Evolutionary conservation across 768 basidiomycete genomes (phyloP), one percentile per base, ranked within the genome.

Genomic region (Termitomyces sp.): DNA sequence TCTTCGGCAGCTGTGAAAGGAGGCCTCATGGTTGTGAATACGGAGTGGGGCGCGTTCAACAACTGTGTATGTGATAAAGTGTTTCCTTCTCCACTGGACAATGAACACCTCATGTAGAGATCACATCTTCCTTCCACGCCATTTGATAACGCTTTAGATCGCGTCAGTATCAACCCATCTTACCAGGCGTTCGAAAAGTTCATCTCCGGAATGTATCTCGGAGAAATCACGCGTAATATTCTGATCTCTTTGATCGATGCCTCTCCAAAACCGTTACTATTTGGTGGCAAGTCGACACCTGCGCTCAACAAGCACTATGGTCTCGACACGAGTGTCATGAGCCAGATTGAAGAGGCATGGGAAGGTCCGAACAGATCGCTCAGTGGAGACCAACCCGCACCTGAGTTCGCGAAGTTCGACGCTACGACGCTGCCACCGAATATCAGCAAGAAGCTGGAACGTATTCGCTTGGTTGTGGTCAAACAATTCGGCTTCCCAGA

Each of bases 131-230:
- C 95, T 5, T 83, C 86, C 6, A 97, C 96, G 1, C 83, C 90
- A 3, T 97, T 86, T 66, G 97, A 99, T 72, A 95, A 91, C 74
- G 85, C 88, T 60, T 77, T 98, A 22, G 97, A 99, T 72, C 88
- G 97, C 52, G 84, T 89, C 67, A 93, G 89, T 57, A 98, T 98
- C 74, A 99, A 99, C 67, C 95, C 95, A 27, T 79, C 82, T 36
- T 89, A 83, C 69, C 97, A 98, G 70, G 91, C 91, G 2, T 98
- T 94, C 69, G 97, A 99, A 74, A 99, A 98, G 77, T 93, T 97
- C 76, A 90, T 99, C 64, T 97, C 94, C 1, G 97, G 97, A 56
- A 98, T 99, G 96, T 99, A 99, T 72, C 84, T 98, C 40, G 97
- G 97, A 56, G 97, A 99, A 74, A 84, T 98, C 61, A 82, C 88